Percentiles rank a stretch among this genome's conserved stretches.
Evolutionary conservation across 2,329 filamentous ascomycete genomes (phyloP).

Genomic region (Neospermospora avenae): DNA sequence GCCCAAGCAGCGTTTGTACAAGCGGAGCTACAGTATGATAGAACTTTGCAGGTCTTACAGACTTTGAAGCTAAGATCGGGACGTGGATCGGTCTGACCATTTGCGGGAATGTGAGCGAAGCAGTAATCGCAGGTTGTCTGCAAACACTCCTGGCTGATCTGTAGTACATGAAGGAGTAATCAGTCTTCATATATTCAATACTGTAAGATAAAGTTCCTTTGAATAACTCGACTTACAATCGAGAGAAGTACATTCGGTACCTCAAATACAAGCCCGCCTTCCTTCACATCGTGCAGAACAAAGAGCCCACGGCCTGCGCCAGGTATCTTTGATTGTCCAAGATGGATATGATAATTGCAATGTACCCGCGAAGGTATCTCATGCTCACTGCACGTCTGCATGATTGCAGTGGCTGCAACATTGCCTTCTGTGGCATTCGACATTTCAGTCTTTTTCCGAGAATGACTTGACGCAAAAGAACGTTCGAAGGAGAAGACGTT

Average conservation of each 20-base stretch:
- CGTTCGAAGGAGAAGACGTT: neutral
- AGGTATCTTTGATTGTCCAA: constrained; percentile 1
- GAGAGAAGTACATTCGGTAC: constrained; percentile 1
- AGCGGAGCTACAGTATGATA: neutral
- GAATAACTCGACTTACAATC: constrained; percentile 4
- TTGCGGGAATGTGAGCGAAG: neutral
- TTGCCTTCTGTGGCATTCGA: neutral
- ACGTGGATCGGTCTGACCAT: neutral
- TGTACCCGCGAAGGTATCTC: neutral
- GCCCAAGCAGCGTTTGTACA: neutral
- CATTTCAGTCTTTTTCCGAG: neutral
- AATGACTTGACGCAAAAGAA: neutral
- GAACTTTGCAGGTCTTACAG: neutral
- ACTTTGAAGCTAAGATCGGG: neutral
- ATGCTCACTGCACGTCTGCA: neutral
- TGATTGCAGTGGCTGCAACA: neutral
- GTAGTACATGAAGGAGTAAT: no score
- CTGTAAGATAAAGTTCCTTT: no score
- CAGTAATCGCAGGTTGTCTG: constrained; percentile 1
- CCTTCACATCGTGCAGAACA: neutral
- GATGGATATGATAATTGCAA: neutral
- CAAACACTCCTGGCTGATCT: neutral
- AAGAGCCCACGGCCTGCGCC: constrained; percentile 9
- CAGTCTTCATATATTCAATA: no score
- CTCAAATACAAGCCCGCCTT: constrained; percentile 1